phyloP scores from a whole-genome alignment of 345 rosid species.

The Boechera divaricarpa region DNA sequence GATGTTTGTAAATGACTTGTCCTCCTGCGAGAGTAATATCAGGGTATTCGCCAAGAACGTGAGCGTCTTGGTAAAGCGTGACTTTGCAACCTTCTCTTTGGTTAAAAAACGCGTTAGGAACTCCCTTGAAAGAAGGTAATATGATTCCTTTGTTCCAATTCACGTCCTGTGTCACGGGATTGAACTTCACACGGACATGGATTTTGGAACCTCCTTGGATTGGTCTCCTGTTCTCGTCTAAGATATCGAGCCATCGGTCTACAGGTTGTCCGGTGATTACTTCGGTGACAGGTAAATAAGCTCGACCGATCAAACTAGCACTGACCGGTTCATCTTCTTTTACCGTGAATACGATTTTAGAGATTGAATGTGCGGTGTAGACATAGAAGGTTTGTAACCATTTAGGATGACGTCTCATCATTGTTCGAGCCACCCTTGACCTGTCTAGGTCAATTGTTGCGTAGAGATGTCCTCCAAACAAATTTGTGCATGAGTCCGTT shows the following conservation, averaged over 20 bases:
- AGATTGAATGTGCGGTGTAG: slow-evolving; percentile 69
- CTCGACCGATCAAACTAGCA: slow-evolving; percentile 74
- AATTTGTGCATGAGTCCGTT: slow-evolving; percentile 47
- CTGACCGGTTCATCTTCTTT: slow-evolving; percentile 61
- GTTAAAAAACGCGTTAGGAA: slow-evolving; percentile 60
- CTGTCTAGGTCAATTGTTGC: slow-evolving; percentile 77
- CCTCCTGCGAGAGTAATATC: slow-evolving; percentile 29
- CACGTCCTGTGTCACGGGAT: slow-evolving; percentile 39
- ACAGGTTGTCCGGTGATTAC: slow-evolving; percentile 46
- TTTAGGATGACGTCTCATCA: slow-evolving; percentile 40
- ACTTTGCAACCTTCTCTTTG: slow-evolving; percentile 71
- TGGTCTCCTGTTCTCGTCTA: slow-evolving; percentile 47
- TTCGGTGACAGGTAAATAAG: slow-evolving; percentile 65
- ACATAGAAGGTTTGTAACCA: slow-evolving; percentile 69
- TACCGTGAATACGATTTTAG: slow-evolving; percentile 61
- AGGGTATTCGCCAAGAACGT: slow-evolving; percentile 50
- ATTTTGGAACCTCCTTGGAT: slow-evolving; percentile 55
- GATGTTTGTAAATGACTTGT: slow-evolving; percentile 46
- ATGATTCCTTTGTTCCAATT: slow-evolving; percentile 71
- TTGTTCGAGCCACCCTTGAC: slow-evolving; percentile 76
- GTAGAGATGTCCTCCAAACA: slow-evolving; percentile 55
- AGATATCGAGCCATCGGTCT: slow-evolving; percentile 54
- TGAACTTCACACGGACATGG: slow-evolving; percentile 56
- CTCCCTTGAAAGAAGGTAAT: slow-evolving; percentile 48
- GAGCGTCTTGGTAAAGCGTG: slow-evolving; percentile 86